Evolutionary conservation across 78 protist genomes (phyloP).

Genomic region (Capsaspora owczarzaki): DNA sequence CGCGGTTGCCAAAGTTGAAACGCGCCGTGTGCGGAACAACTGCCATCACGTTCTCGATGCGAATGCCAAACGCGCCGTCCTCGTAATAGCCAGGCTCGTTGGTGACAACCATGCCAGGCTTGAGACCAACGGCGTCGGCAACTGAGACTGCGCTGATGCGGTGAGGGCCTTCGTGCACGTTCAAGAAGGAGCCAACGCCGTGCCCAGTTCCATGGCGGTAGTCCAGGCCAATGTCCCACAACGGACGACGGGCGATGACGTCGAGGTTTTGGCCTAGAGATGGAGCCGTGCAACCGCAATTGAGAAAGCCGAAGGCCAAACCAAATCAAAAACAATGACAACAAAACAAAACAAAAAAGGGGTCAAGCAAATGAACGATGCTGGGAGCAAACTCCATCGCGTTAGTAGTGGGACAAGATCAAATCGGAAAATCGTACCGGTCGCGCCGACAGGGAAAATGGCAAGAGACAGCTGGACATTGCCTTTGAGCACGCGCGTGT

Average conservation of each 20-base stretch:
- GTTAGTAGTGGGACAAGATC: too few species aligned
- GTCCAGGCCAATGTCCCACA: conserved; percentile 77
- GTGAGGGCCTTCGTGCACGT: conserved; percentile 85
- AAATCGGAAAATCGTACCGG: conserved; percentile 12
- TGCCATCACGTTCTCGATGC: conserved; percentile 74
- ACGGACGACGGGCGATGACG: conserved; percentile 44
- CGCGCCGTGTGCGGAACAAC: conserved; percentile 6
- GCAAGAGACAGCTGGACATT: conserved; percentile 60
- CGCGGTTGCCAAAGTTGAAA: conserved; percentile 22
- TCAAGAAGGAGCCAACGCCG: conserved; percentile 88
- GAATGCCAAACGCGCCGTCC: conserved; percentile 79
- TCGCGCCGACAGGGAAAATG: conserved; percentile 70
- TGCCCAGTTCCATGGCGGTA: conserved; percentile 94
- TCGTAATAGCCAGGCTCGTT: conserved; percentile 79
- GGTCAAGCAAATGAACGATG: too few species aligned
- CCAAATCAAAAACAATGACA: not conserved
- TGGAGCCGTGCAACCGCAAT: not conserved
- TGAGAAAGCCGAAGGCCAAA: not conserved
- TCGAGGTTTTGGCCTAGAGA: conserved; percentile 55
- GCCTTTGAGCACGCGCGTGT: conserved; percentile 77
- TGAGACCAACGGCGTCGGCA: not conserved
- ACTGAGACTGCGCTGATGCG: not conserved
- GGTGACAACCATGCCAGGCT: conserved; percentile 53
- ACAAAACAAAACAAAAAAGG: too few species aligned
- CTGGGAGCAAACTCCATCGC: too few species aligned